Base-by-base conservation (phyloP, 208 protist genomes). In the Crithidia fasciculata region DNA sequence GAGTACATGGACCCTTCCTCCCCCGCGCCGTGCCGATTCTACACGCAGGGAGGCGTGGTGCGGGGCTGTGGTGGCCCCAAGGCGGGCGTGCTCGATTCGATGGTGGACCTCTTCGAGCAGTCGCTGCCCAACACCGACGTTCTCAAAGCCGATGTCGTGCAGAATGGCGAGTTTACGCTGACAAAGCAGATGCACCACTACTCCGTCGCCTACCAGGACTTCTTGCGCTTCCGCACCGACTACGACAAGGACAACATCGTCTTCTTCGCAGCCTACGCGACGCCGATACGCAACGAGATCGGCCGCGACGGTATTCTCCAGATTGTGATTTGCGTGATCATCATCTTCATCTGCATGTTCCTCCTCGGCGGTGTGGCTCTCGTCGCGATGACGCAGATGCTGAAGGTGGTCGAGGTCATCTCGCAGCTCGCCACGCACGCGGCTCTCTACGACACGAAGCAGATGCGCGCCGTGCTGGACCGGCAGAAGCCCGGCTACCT, bases 221-320 rank as follows among this genome's bases (percentile, higher is more conserved):
- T 87, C 47, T 43, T 90, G 39, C 62, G 80, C 10, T 85, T 90
- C 63, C 58, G 53, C 28, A 69, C 44, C 18, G 57, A 18, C 28
- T 37, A 59, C 12, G 49, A 10, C 40, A 18, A 18, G 53, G 18
- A 68, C 10, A 67, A 84, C 50, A 67, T 72, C n/a, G 50, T 78
- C 41, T 91, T 86, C 47, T 80, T 91, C 65, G 86, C 74, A 0
- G 86, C 86, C 19, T 86, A 88, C 71, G 78, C 74, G 39, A 87
- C 81, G 28, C 83, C 80, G 18, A 74, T 88, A 6, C 52, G 78
- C 54, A 67, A 18, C 45, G 47, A 67, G 40, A 37, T 91, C 36
- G 76, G 78, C 50, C 60, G 54, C 4, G 64, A 86, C 16, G 75
- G 69, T 44, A 72, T 78, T 19, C 49, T 88, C 37, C 82, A 88